Base-by-base conservation (phyloP, 257 asterid genomes). In the Solanum infundibuliforme region DNA sequence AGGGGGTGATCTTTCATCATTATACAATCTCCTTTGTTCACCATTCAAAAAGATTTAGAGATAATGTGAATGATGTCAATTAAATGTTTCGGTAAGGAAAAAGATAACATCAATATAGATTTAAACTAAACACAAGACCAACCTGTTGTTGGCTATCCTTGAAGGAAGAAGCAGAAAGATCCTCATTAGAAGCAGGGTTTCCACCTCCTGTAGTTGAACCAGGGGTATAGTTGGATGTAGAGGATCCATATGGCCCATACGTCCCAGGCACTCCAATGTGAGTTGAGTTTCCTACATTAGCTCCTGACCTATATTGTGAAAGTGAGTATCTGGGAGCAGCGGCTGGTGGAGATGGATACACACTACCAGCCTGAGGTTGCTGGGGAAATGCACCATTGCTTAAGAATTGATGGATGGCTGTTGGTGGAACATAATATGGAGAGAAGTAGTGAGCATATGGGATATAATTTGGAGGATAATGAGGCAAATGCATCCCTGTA, bases 131-230 rank as follows among this genome's bases (percentile, higher is more conserved):
- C 93, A 87, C 87, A 83, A 74, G 96, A 93, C 92, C 52, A 87
- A 96, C 99, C 98, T 95, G 98, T 88, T 84, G 58, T 92, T 92
- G 98, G 71, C 96, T 94, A 88, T 90, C 99, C 92, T 94, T 96
- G 18, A 89, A 90, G 74, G 92, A 98, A 87, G 94, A 86, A 69
- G 92, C 91, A 86, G 93, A 91, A 81, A 91, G 90, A 89, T 95
- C 99, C 90, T 94, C 99, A 87, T 86, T 96, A 35, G 98, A 88
- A 9, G 94, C 90, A 83, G 98, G 91, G 86, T 96, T 92, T 72
- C 93, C 96, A 84, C 94, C 92, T 83, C 93, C 79, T 32, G 95
- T 58, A 88, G 94, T 86, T 35, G 96, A 89, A 91, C 93, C 89
- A 39, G 96, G 90, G 87, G 87, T 86, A 89, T 93, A 94, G 90